Evolutionary conservation across 805 yeast genomes (phyloP).

Genomic region (Candida succiphila): DNA sequence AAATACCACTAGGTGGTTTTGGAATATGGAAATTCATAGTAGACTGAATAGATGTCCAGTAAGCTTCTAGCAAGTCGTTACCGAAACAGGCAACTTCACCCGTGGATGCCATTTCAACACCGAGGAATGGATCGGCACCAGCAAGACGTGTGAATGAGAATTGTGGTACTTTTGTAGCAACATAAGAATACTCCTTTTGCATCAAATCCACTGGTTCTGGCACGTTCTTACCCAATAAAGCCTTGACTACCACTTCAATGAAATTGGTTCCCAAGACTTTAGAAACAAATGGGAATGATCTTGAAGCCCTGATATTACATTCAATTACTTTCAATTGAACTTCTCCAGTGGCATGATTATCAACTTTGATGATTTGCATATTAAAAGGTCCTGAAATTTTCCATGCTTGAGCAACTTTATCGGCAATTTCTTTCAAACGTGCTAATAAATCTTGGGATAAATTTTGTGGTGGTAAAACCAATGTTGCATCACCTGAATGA

Average conservation of each 20-base stretch:
- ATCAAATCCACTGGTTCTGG: slow-evolving; percentile 80
- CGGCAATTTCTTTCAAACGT: slow-evolving; percentile 80
- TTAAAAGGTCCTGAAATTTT: slow-evolving; percentile 96
- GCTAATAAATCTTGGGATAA: slow-evolving; percentile 55
- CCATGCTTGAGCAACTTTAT: slow-evolving; percentile 90
- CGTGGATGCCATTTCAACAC: slow-evolving; percentile 98
- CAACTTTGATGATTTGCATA: slow-evolving; percentile 90
- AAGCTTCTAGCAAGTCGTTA: slow-evolving; percentile 73
- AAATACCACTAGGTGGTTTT: slow-evolving; percentile 76
- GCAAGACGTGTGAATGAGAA: slow-evolving; percentile 97
- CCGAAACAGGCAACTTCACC: slow-evolving; percentile 99
- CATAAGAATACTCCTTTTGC: slow-evolving; percentile 66
- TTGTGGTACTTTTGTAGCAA: slow-evolving; percentile 97
- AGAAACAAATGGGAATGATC: slow-evolving; percentile 98
- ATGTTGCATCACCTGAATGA: slow-evolving; percentile 97
- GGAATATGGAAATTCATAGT: slow-evolving; percentile 97
- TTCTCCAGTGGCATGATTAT: slow-evolving; percentile 45
- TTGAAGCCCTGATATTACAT: slow-evolving; percentile 96
- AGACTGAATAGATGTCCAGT: slow-evolving; percentile 95
- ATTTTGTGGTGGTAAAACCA: slow-evolving; percentile 84
- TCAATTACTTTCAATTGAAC: slow-evolving; percentile 86
- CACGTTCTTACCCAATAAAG: slow-evolving; percentile 63
- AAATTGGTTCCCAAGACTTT: slow-evolving; percentile 93
- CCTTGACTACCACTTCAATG: slow-evolving; percentile 89
- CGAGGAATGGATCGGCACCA: slow-evolving; percentile 98